Conservation (phyloP, 305 asterid species). For the Galium porrigens region DNA sequence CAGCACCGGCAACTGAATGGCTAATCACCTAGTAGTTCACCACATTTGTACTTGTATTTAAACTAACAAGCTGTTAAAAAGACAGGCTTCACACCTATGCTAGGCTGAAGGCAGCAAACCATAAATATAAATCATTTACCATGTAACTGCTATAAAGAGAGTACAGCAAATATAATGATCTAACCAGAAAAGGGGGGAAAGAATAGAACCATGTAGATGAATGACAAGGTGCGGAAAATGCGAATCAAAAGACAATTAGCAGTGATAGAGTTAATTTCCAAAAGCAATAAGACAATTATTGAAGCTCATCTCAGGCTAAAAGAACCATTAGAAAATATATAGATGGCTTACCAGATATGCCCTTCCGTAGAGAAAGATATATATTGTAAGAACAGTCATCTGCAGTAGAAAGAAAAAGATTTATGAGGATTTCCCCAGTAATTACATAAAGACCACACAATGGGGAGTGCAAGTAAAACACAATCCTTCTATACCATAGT, state of each 20-base stretch:
- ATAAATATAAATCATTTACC: neutral
- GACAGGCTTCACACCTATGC: neutral
- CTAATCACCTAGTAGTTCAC: neutral
- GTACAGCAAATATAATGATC: neutral
- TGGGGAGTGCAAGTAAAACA: neutral
- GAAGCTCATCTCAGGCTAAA: neutral
- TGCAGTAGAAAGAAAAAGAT: slow-evolving; percentile 30
- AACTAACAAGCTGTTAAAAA: neutral
- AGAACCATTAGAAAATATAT: neutral
- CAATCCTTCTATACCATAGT: slow-evolving; percentile 58
- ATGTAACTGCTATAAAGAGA: neutral
- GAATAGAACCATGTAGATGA: neutral
- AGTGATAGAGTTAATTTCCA: neutral
- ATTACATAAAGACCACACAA: neutral
- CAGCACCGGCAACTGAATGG: neutral
- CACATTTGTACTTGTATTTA: neutral
- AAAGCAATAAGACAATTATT: neutral
- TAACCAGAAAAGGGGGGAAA: neutral
- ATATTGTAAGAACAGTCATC: slow-evolving; percentile 97
- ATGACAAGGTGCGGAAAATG: neutral
- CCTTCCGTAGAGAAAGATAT: slow-evolving; percentile 84
- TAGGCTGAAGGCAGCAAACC: slow-evolving; percentile 5
- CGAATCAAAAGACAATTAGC: neutral
- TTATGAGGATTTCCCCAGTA: slow-evolving; percentile 14
- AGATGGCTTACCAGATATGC: slow-evolving; percentile 67